Conservation (phyloP, 2,329 filamentous ascomycete species). For the Ophioceras dolichostomum region DNA sequence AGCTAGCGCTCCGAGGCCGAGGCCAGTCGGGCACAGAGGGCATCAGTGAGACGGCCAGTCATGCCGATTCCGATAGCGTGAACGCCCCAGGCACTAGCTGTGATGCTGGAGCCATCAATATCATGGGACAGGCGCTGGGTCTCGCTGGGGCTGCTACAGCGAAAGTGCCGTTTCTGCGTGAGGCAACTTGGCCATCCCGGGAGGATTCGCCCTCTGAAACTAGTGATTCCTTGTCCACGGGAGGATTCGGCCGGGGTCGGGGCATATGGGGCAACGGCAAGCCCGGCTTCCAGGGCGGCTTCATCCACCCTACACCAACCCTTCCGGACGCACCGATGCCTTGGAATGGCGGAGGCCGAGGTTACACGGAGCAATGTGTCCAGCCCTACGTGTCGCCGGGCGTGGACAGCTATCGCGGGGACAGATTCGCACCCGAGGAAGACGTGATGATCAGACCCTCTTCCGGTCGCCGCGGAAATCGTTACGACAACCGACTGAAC, state of each 20-base stretch:
- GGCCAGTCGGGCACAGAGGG: slow-evolving; percentile 11
- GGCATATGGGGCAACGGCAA: slow-evolving; percentile 44
- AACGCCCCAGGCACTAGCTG: not conserved
- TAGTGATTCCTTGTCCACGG: slow-evolving; percentile 38
- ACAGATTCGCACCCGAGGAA: slow-evolving; percentile 34
- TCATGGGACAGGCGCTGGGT: too few relatives aligned
- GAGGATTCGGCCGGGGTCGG: slow-evolving; percentile 38
- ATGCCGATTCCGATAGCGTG: not conserved
- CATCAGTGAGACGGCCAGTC: not conserved
- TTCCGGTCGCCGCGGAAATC: slow-evolving; percentile 29
- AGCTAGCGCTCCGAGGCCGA: slow-evolving; percentile 29
- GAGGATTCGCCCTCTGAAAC: slow-evolving; percentile 47
- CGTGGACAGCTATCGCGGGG: slow-evolving; percentile 29
- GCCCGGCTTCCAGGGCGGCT: slow-evolving; percentile 19
- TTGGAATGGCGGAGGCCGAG: slow-evolving; percentile 35
- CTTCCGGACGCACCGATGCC: too few relatives aligned
- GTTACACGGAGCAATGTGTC: slow-evolving; percentile 25
- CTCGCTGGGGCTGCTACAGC: too few relatives aligned
- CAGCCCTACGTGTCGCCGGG: slow-evolving; percentile 17
- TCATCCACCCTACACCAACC: slow-evolving; percentile 11
- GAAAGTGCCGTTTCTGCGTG: slow-evolving; percentile 23
- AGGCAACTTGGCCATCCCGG: slow-evolving; percentile 36
- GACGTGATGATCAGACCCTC: slow-evolving; percentile 32
- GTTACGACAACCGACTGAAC: slow-evolving; percentile 29
- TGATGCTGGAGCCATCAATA: too few relatives aligned